These are phyloP conservation scores for Pleurotus citrinopileatus DNA, from an alignment of 768 basidiomycete species.

Conservation along the genomic window DNA sequence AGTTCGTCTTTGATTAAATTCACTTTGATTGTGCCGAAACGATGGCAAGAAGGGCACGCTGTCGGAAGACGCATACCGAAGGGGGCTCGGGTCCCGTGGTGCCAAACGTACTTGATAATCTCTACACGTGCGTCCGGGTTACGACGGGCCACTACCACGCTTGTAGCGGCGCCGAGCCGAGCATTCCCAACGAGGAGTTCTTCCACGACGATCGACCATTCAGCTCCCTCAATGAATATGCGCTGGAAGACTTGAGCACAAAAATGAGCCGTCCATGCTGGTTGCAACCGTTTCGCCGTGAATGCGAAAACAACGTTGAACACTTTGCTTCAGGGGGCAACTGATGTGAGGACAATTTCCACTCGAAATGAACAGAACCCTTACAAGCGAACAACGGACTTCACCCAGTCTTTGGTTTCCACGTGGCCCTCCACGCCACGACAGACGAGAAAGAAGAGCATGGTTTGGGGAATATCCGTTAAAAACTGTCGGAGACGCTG, in stretches of 20 bases:
- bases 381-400: background rate
- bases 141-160: background rate
- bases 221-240: background rate
- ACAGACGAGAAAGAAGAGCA: background rate
- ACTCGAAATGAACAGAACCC: background rate
- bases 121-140: background rate
- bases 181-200: background rate
- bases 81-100: background rate
- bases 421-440: background rate
- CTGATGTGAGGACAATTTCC: too few species aligned
- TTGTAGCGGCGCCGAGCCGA: background rate
- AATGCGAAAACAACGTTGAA: background rate
- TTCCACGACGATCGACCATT: background rate
- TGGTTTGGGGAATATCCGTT: background rate
- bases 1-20: too few species aligned
- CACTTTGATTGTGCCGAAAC: background rate
- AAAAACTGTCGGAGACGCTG: background rate
- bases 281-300: background rate
- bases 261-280: background rate
- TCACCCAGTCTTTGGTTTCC: background rate
- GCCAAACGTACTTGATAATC: background rate
- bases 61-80: background rate
- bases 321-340: background rate
- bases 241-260: background rate
- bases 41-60: background rate